Base-by-base conservation (phyloP, 352 stramenopile genomes). In the Phytopythium montanum region DNA sequence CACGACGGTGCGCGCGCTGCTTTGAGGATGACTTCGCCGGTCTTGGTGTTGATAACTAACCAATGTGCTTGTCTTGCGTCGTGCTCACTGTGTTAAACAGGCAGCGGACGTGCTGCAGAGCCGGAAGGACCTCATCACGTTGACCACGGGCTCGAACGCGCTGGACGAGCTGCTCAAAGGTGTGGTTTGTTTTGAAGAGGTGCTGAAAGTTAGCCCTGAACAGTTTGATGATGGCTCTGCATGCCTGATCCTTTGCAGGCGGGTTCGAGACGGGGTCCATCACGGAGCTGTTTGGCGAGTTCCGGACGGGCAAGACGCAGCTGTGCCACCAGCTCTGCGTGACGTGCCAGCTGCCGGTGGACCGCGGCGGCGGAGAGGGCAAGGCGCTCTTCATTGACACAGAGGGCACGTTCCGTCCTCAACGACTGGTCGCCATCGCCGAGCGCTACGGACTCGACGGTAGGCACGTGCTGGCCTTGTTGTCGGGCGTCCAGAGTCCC, bases 301-400 rank as follows among this genome's bases (percentile, higher is more conserved):
- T 99, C 74, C 88, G 97, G 18, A 99, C 97, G 18, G 97, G 97
- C 36, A 99, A 99, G 75, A 99, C 98, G 12, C 97, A 99, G 72
- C 71, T 99, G 42, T 99, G 98, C 68, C 98, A 99, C 68, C 99
- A 98, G 58, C 81, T 99, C 1, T 99, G 97, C 71, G 97, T 99
- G 36, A 99, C 97, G 39, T 99, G 96, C 67, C 98, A 99, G 79
- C 84, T 99, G 46, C 91, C 96, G 2, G 85, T 99, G 60, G 96
- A 98, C 60, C 92, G 98, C 41, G 98, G 98, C 48, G 98, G 98
- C 50, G 98, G 96, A 6, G 97, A 99, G 77, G 98, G 97, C 45
- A 97, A 98, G 69, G 96, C 96, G 21, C 96, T 99, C 53, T 99
- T 95, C 72, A 99, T 99, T 64, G 98, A 99, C 72, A 99, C 98